phyloP scores from a whole-genome alignment of 192 early-diverging fungal genomes.

The Powellomyces hirtus region DNA sequence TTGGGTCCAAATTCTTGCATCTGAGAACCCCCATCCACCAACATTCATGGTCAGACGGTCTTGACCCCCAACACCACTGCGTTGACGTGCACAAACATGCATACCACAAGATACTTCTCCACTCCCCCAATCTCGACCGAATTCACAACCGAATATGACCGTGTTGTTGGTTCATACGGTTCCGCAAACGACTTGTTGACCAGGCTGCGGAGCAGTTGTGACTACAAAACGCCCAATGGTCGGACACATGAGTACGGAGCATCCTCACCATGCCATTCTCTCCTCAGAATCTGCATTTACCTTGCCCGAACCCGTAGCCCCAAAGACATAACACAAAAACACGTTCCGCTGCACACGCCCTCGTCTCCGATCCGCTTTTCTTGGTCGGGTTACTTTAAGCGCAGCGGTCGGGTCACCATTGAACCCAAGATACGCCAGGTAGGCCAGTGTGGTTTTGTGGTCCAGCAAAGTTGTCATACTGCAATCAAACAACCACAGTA shows the following conservation, averaged over 20 bases:
- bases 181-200: conserved; percentile 79
- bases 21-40: too few relatives aligned
- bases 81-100: too few relatives aligned
- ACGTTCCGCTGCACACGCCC: conserved; percentile 86
- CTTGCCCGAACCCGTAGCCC: conserved; percentile 91
- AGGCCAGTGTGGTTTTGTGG: conserved; percentile 84
- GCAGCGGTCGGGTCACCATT: conserved; percentile 86
- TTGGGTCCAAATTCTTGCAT: conserved; percentile 92
- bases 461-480: conserved; percentile 96
- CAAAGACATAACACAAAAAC: conserved; percentile 94
- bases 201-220: conserved; percentile 80
- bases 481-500: too few relatives aligned
- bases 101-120: conserved; percentile 91
- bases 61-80: too few relatives aligned
- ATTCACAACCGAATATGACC: conserved; percentile 79
- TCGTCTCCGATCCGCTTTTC: conserved; percentile 70
- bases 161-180: conserved; percentile 72
- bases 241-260: not conserved
- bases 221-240: too few relatives aligned
- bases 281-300: too few relatives aligned
- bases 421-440: conserved; percentile 96
- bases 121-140: conserved; percentile 92
- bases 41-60: not conserved
- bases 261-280: conserved; percentile 5
- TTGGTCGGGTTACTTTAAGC: conserved; percentile 72